phyloP scores from a whole-genome alignment of 2,329 filamentous ascomycete genomes.

The Calonectria hawksworthii region DNA sequence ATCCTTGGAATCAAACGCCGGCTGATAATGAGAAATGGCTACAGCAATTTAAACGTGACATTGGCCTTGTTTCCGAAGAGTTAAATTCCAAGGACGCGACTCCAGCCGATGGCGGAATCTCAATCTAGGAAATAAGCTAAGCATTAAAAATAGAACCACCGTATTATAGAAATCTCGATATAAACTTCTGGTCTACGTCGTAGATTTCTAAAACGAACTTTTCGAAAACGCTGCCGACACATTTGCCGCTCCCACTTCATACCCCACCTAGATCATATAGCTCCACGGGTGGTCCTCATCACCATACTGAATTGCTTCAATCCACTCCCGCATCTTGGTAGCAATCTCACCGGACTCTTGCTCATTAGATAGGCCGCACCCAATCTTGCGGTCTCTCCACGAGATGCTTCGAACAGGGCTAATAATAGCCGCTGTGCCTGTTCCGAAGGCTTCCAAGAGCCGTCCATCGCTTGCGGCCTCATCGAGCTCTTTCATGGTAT shows the following conservation, averaged over 20 bases:
- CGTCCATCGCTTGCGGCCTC: slow-evolving; percentile 91
- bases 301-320: slow-evolving; percentile 94
- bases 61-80: slow-evolving; percentile 9
- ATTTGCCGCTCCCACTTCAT: neutral
- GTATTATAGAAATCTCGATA: neutral
- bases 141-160: neutral
- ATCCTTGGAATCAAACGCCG: slow-evolving; percentile 57
- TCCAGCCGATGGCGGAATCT: neutral
- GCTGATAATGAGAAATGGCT: slow-evolving; percentile 53
- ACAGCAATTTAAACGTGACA: slow-evolving; percentile 24
- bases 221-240: neutral
- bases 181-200: neutral
- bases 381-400: slow-evolving; percentile 85
- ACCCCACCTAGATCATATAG: slow-evolving; percentile 53
- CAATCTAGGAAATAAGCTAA: neutral
- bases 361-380: slow-evolving; percentile 84
- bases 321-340: slow-evolving; percentile 93
- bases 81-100: neutral
- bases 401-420: slow-evolving; percentile 90
- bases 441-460: slow-evolving; percentile 92
- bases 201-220: neutral
- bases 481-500: slow-evolving; percentile 88
- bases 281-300: slow-evolving; percentile 95
- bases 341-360: slow-evolving; percentile 93
- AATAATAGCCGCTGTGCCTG: slow-evolving; percentile 95